Base-by-base conservation (phyloP, 306 rosid species). In the Cyclanthera cordifolia region DNA sequence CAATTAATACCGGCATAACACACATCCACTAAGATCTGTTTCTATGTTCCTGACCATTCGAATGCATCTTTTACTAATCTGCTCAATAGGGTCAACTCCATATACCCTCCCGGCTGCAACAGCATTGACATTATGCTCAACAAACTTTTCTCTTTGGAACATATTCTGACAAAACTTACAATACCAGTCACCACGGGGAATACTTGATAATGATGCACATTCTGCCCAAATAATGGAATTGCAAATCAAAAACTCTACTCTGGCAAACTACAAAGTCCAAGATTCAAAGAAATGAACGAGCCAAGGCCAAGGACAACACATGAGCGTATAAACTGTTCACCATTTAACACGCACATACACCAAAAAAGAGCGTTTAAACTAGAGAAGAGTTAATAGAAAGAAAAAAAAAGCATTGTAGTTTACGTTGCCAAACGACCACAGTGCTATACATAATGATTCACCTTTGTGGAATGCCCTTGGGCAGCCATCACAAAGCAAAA, bases 391-490 rank as follows among this genome's bases (percentile, higher is more conserved):
- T 46, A 1, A 41, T 0, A 20, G 16, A 39, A 39, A 39, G 30
- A 59, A 45, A 10, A 39, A n/a, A 63, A 61, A 60, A 45, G 4
- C 8, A 63, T 2, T 20, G 30, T 20, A 4, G 51, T 11, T 20
- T 45, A 64, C 43, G 25, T 41, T 64, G 28, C 45, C 30, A 12
- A 37, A 63, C 32, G 52, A 41, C n/a, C 70, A 45, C 3, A 14
- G 54, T 45, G 6, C 21, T 65, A 39, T 20, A 14, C 15, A 45
- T 64, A 72, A 74, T 50, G 54, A 77, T 85, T 81, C 46, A 93
- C 99, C 99, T 93, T 84, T 86, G 73, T 90, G 99, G 86, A 90
- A 90, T 25, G 96, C 93, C 90, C 96, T 86, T 41, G 96, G 96
- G 82, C 99, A 90, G 73, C 94, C 99, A 90, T 93, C 95, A 81